Evolutionary conservation across 495 filamentous ascomycete genomes (phyloP).

Genomic region (Penicillium canescens): DNA sequence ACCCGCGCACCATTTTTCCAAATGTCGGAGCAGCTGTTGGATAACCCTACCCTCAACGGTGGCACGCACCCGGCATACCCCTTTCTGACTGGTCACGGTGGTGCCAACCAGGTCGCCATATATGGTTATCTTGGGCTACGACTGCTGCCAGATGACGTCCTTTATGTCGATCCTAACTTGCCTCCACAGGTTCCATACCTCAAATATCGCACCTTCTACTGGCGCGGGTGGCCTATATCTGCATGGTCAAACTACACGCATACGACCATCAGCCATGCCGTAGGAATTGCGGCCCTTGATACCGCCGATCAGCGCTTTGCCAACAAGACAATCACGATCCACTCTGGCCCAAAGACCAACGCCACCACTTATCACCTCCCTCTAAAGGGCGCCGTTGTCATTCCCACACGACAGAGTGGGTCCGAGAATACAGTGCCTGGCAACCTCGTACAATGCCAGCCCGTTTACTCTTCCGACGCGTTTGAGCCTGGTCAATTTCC

Average conservation of each 20-base stretch:
- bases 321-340: constrained; percentile 52
- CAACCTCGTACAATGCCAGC: constrained; percentile 70
- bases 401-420: constrained; percentile 59
- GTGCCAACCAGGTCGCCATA: constrained; percentile 60
- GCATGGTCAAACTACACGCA: constrained; percentile 65
- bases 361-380: constrained; percentile 48
- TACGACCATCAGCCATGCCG: constrained; percentile 57
- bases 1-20: constrained; percentile 53
- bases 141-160: constrained; percentile 47
- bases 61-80: constrained; percentile 66
- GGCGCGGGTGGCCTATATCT: constrained; percentile 63
- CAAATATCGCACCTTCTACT: constrained; percentile 68
- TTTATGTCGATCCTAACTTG: constrained; percentile 59
- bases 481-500: constrained; percentile 73
- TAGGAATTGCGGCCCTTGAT: constrained; percentile 26
- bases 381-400: constrained; percentile 48
- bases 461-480: constrained; percentile 45
- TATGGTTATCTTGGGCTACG: constrained; percentile 64
- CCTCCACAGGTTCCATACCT: constrained; percentile 63
- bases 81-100: constrained; percentile 68
- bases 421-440: constrained; percentile 47
- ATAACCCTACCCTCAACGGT: constrained; percentile 65
- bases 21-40: constrained; percentile 67
- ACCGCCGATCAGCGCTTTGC: constrained; percentile 50
- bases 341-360: constrained; percentile 39